Evolutionary conservation across 805 yeast genomes (phyloP), one percentile per base, ranked within the genome.

Genomic region (Candida schatavii): DNA sequence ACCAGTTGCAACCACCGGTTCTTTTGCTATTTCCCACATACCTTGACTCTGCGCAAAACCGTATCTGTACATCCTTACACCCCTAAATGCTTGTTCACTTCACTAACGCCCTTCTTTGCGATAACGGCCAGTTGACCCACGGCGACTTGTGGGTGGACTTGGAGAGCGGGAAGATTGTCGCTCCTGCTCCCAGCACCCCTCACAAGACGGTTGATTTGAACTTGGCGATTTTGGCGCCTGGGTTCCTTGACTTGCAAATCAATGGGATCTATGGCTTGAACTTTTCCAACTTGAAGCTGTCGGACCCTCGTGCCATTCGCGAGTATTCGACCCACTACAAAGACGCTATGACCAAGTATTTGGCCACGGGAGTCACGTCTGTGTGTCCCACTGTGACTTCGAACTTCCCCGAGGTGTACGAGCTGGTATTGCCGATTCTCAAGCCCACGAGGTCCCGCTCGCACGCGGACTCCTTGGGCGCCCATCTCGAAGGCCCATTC

Each of bases 401-500:
- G 4, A 74, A 70, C 30, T 71, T 69, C 49, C 72, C 75, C 5
- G 67, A 70, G 37, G 77, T 74, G 26, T 78, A 78, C 54, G 55
- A 56, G 18, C 69, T 66, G 44, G 75, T 74, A 9, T 61, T 78
- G 40, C 79, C 78, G 4, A 46, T 66, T 21, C 63, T 75, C 45
- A 59, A 58, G 15, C 59, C 62, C 25, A 55, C 65, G 10, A 55
- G 77, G 28, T 47, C 56, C 2, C 22, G 48, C 26, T 46, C 49
- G 37, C 64, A 58, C 52, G 52, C 70, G 13, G 80, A 75, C 50
- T 66, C 74, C 3, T 58, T 78, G 42, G 83, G 83, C 9, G 79
- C 79, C n/a, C 83, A 78, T 52, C 57, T 74, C 30, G 83, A 78
- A 49, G 83, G 83, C 4, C 83, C 83, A 5, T 77, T 78, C 52